Evolutionary conservation across 75 land plant species (phyloP).

Genomic region (Pinus albicaulis): DNA sequence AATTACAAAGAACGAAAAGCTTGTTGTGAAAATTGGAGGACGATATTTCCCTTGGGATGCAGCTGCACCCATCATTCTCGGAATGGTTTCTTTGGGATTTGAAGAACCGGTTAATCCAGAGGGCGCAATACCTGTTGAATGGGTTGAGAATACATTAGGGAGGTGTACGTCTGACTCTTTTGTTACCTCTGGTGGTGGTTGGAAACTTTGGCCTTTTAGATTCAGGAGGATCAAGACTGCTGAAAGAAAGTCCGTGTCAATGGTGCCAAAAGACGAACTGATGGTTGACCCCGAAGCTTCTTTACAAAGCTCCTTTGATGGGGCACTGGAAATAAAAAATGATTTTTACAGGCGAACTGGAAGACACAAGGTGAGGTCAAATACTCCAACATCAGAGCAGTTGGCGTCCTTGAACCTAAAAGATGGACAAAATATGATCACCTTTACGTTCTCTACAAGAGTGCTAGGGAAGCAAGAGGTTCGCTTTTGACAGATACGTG

Average conservation of each 20-base stretch:
- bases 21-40: conserved; percentile 54
- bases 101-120: conserved; percentile 23
- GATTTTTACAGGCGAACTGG: conserved; percentile 13
- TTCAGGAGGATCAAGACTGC: conserved; percentile 30
- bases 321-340: background rate
- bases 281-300: background rate
- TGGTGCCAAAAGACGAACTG: conserved; percentile 5
- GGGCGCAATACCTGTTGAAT: conserved; percentile 53
- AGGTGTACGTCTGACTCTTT: conserved; percentile 19
- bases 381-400: conserved; percentile 85
- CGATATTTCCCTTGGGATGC: conserved; percentile 59
- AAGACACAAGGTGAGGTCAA: conserved; percentile 31
- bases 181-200: conserved; percentile 34
- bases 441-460: conserved; percentile 82
- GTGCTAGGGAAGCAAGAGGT: conserved; percentile 96
- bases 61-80: conserved; percentile 53
- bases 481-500: background rate
- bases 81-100: conserved; percentile 47
- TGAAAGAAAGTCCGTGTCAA: conserved; percentile 16
- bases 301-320: conserved; percentile 3
- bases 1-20: conserved; percentile 43
- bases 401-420: conserved; percentile 82
- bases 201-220: conserved; percentile 79
- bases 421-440: conserved; percentile 76
- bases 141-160: conserved; percentile 14